Conservation (phyloP, 1,139 yeast species). For the Ashbya aceris region DNA sequence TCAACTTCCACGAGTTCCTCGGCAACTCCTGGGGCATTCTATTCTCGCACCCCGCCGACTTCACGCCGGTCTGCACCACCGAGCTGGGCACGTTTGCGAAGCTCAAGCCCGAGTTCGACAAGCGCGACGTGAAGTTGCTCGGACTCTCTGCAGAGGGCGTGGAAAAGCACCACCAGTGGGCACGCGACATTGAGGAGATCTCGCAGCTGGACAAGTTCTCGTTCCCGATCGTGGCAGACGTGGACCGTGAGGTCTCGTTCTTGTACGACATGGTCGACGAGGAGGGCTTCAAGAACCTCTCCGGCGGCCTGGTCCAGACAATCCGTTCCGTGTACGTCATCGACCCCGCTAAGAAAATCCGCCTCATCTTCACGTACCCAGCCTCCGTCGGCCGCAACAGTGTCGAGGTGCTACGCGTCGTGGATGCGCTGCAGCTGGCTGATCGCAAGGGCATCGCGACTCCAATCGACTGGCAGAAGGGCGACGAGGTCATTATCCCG, state of each 20-base stretch:
- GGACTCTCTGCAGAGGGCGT: slow-evolving; percentile 78
- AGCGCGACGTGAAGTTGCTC: slow-evolving; percentile 73
- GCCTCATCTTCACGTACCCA: slow-evolving; percentile 77
- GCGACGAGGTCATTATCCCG: slow-evolving; percentile 84
- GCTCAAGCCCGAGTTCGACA: slow-evolving; percentile 71
- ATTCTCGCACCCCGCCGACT: slow-evolving; percentile 90
- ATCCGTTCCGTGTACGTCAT: slow-evolving; percentile 83
- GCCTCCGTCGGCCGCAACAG: slow-evolving; percentile 90
- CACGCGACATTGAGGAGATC: slow-evolving; percentile 76
- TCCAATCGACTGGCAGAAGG: slow-evolving; percentile 56
- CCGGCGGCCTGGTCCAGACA: slow-evolving; percentile 61
- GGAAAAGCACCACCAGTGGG: slow-evolving; percentile 72
- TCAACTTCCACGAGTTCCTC: slow-evolving; percentile 72
- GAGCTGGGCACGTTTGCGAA: slow-evolving; percentile 88
- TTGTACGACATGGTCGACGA: slow-evolving; percentile 87
- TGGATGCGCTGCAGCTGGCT: slow-evolving; percentile 75
- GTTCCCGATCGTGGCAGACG: slow-evolving; percentile 85
- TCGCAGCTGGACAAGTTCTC: slow-evolving; percentile 55
- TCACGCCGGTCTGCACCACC: slow-evolving; percentile 92
- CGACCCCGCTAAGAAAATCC: slow-evolving; percentile 78
- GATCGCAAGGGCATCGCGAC: slow-evolving; percentile 78
- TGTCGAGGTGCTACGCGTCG: slow-evolving; percentile 74
- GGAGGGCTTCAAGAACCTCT: slow-evolving; percentile 71
- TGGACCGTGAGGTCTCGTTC: slow-evolving; percentile 69
- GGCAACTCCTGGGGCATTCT: slow-evolving; percentile 78